Percentiles rank a stretch among this genome's conserved stretches.
phyloP scores from a whole-genome alignment of 176 grass and related monocot genomes.

The Triticum timopheevii region DNA sequence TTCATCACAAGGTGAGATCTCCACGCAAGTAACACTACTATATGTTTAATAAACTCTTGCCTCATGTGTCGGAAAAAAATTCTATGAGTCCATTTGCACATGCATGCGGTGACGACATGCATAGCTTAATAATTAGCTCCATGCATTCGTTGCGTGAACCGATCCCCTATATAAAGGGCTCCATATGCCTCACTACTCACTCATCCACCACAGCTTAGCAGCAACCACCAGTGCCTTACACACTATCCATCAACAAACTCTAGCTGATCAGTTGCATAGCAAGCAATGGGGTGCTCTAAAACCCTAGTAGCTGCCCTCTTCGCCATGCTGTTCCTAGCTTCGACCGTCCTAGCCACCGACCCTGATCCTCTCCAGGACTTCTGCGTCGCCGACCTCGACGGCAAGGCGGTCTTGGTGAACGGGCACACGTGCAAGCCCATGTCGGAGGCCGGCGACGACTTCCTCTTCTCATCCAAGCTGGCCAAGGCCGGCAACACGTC shows the following conservation, averaged over 20 bases:
- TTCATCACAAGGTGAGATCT: background rate
- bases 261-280: background rate
- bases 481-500: slow-evolving; percentile 29
- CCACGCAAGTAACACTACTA: background rate
- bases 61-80: slow-evolving; percentile 12
- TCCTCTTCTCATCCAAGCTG: slow-evolving; percentile 44
- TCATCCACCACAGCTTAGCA: background rate
- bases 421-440: slow-evolving; percentile 42
- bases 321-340: too few species aligned
- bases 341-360: background rate
- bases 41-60: background rate
- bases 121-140: too few species aligned
- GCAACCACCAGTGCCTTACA: background rate
- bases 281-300: too few species aligned
- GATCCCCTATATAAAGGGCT: too few species aligned
- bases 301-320: too few species aligned
- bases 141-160: too few species aligned
- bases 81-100: too few species aligned
- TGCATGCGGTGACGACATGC: too few species aligned
- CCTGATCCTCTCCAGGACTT: slow-evolving; percentile 49
- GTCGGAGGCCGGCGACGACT: slow-evolving; percentile 16
- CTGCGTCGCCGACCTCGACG: slow-evolving; percentile 35
- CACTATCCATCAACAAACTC: background rate
- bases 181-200: too few species aligned
- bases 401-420: slow-evolving; percentile 26